Percentiles rank a stretch among this genome's conserved stretches.
These are phyloP conservation scores for Trichoderma sp. DNA, from an alignment of 2,329 filamentous ascomycete species.

Conservation along the genomic window DNA sequence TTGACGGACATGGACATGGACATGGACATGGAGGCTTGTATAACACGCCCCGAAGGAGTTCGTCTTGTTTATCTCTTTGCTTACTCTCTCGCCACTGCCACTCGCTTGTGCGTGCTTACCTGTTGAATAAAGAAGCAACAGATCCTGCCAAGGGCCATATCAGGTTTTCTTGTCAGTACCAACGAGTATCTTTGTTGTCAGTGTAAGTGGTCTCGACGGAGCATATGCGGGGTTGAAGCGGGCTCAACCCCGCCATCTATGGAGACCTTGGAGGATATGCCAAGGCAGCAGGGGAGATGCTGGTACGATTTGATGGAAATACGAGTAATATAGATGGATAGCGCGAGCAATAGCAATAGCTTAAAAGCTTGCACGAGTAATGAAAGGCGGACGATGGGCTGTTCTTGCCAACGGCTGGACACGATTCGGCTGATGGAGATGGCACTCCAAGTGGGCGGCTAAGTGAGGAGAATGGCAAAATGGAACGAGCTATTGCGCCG, in stretches of 20 bases:
- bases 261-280: background rate
- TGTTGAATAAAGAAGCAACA: background rate
- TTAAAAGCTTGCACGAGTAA: background rate
- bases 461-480: background rate
- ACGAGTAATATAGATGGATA: background rate
- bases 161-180: background rate
- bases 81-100: background rate
- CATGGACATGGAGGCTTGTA: background rate
- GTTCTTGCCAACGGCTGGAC: background rate
- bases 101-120: background rate
- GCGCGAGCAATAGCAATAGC: background rate
- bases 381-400: background rate
- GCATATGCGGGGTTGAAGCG: background rate
- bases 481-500: conserved; percentile 14
- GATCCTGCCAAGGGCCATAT: background rate
- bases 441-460: background rate
- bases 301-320: background rate
- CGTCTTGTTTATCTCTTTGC: background rate
- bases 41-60: background rate
- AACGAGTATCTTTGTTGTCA: background rate
- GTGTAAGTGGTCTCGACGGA: background rate
- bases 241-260: conserved; percentile 7
- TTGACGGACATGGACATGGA: background rate
- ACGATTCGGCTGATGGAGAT: background rate
- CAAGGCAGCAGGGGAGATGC: background rate